phyloP scores from a whole-genome alignment of 2,329 filamentous ascomycete genomes.

The Pestalotiopsis sp. region DNA sequence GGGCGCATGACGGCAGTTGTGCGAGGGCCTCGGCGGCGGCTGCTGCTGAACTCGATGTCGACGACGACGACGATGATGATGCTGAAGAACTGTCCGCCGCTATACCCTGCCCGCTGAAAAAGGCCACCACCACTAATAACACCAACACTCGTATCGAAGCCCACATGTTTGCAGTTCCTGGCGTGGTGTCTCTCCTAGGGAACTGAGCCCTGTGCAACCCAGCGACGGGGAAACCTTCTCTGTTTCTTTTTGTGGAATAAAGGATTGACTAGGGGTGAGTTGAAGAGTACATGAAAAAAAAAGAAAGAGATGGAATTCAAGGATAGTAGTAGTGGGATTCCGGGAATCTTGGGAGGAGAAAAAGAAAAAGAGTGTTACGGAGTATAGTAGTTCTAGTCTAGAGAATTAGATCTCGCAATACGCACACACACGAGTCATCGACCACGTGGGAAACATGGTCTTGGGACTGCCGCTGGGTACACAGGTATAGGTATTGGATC shows the following conservation, averaged over 20 bases:
- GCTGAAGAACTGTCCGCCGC: background rate
- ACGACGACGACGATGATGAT: background rate
- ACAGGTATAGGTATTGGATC: background rate
- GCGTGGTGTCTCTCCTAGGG: background rate
- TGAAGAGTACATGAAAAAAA: background rate
- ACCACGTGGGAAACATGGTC: background rate
- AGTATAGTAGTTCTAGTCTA: background rate
- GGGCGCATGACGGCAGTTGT: background rate
- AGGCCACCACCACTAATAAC: background rate
- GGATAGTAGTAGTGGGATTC: background rate
- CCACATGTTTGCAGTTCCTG: constrained; percentile 3
- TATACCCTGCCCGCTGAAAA: background rate
- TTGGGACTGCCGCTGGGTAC: no score
- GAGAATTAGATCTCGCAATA: background rate
- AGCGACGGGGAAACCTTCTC: background rate
- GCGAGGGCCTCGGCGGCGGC: background rate
- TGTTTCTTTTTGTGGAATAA: background rate
- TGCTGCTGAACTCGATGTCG: background rate
- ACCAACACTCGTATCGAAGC: background rate
- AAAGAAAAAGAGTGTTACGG: background rate
- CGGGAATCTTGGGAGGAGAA: background rate
- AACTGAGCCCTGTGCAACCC: background rate
- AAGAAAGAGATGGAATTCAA: background rate
- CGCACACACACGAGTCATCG: background rate
- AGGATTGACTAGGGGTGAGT: constrained; percentile 11